phyloP scores from a whole-genome alignment of 2,329 filamentous ascomycete genomes.

The Colletotrichum sp. region DNA sequence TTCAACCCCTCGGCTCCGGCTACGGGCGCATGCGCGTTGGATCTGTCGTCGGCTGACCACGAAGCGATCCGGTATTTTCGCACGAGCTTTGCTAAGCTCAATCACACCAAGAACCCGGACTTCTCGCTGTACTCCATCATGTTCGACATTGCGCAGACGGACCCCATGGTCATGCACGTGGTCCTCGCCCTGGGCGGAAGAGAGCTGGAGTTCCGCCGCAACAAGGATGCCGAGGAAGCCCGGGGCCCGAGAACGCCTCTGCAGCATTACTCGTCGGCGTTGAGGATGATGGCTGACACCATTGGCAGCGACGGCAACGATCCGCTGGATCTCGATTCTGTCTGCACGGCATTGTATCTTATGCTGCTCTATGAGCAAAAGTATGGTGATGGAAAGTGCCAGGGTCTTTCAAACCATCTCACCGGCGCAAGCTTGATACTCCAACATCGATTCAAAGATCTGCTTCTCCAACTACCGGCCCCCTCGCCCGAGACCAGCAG shows the following conservation, averaged over 20 bases:
- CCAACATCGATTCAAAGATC: slow-evolving; percentile 26
- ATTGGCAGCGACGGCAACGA: slow-evolving; percentile 25
- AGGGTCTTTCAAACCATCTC: slow-evolving; percentile 35
- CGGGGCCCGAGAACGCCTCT: slow-evolving; percentile 21
- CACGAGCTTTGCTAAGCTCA: slow-evolving; percentile 35
- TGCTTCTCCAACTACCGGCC: slow-evolving; percentile 6
- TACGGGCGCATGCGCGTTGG: slow-evolving; percentile 25
- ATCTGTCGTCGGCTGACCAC: slow-evolving; percentile 33
- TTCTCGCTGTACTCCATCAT: slow-evolving; percentile 39
- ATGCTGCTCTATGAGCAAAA: slow-evolving; percentile 44
- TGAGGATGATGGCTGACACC: slow-evolving; percentile 34
- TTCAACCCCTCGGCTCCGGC: slow-evolving; percentile 18
- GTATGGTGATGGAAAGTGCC: slow-evolving; percentile 36
- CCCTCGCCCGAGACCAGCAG: slow-evolving; percentile 15
- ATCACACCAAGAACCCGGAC: slow-evolving; percentile 42
- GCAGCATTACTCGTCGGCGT: slow-evolving; percentile 34
- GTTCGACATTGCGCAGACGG: slow-evolving; percentile 34
- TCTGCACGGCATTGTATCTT: slow-evolving; percentile 36
- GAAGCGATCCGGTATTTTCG: slow-evolving; percentile 41
- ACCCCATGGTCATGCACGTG: slow-evolving; percentile 41
- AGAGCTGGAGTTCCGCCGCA: slow-evolving; percentile 32
- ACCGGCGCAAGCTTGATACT: slow-evolving; percentile 35
- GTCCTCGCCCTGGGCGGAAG: slow-evolving; percentile 35
- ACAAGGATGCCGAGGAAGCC: slow-evolving; percentile 3
- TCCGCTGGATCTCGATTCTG: slow-evolving; percentile 31